Base-by-base conservation (phyloP, 2,329 filamentous ascomycete species). In the Xylaria sp. region DNA sequence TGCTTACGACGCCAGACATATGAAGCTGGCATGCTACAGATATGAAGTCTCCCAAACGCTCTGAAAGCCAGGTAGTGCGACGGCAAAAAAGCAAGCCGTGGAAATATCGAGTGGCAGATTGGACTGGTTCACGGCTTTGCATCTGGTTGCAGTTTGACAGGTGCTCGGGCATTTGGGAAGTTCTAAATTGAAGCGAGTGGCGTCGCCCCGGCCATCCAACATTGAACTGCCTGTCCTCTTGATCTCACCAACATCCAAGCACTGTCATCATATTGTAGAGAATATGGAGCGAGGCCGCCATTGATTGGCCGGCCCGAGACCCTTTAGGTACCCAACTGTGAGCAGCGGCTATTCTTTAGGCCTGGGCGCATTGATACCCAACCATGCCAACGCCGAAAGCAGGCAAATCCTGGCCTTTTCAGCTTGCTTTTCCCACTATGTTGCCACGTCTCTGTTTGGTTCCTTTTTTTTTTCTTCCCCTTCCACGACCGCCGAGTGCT, bases 321-420 rank as follows among this genome's bases (percentile, higher is more conserved):
- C 44, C 43, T 52, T 66, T 66, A 61, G 68, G 67, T 66, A 69
- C 57, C 67, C 56, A 65, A 64, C 63, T 54, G 60, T 50, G 50
- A 63, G 38, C 54, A 49, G 52, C 55, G 54, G 63, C 57, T 60
- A 62, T 49, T 52, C 56, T 67, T 72, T 70, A 68, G 74, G 73
- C 72, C 59, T 63, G 61, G 60, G 72, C 69, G 76, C 75, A 75
- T 78, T 71, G 72, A 68, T 76, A 74, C 76, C 76, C 75, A 74
- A 78, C 70, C 52, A 64, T 53, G 47, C 76, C 75, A 74, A 78
- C 70, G 53, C 64, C 54, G 47, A 62, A 58, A 59, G 60, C 63
- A 62, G 60, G 60, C 59, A 62, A 52, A 57, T 48, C 50, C 22
- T 44, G 39, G 42, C 41, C 34, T 55, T 54, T 55, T 53, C 50